Base-by-base conservation (phyloP, 1,284 basidiomycete species). In the Ustilago cynodontis region DNA sequence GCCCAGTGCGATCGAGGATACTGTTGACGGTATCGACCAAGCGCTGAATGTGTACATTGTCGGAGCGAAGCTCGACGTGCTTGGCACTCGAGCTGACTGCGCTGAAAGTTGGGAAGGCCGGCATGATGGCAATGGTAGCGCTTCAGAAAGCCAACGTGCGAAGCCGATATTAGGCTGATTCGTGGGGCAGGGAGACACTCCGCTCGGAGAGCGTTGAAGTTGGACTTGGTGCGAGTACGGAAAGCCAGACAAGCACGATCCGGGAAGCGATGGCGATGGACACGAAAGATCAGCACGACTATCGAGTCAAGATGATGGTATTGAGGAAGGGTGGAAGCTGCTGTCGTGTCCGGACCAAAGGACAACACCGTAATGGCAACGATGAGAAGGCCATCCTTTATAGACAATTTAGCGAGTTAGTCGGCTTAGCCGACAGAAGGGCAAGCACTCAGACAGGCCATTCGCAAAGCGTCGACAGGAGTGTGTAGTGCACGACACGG, bases 41-140 rank as follows among this genome's bases (percentile, higher is more conserved):
- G 10, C 41, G 35, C 29, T 68, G 73, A 4, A 71, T 31, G 31
- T 55, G 49, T 14, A 52, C 68, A 53, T 71, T 67, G 33, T 71
- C 69, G n/a, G 69, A 43, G 22, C 65, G 68, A 10, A 76, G 57
- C 26, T 65, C 57, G 20, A 74, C 54, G 24, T 57, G 63, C 26
- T 54, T 62, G 39, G 43, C 41, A 10, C 60, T 16, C 51, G 71
- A 60, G 35, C 43, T 45, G 41, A 58, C 66, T 16, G 57, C 45
- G 51, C 58, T 54, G 28, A 61, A 61, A 10, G 67, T 47, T 9
- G 67, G 22, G 24, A 75, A 75, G 20, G 72, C 67, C 0, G 67
- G 67, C 72, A 75, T 75, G 0, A 24, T 47, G 24, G n/a, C 22
- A 9, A 22, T 16, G 18, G 18, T 13, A 49, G 47, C 22, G 28